Conservation (phyloP, 805 yeast species). For the Metahyphopichia silvanorum region DNA sequence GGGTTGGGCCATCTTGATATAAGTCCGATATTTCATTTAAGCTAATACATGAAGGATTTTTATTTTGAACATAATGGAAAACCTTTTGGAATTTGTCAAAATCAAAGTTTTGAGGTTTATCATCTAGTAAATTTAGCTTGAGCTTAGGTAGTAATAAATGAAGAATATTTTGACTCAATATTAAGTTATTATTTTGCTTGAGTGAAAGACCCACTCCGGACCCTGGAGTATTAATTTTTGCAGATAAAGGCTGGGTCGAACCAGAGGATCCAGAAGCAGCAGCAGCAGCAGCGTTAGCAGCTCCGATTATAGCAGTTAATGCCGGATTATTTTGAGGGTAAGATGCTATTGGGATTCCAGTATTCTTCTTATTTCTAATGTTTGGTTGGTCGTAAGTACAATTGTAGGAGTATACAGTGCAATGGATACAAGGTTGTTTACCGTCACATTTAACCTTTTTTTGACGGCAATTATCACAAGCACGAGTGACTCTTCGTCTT, state of each 20-base stretch:
- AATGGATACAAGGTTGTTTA: constrained; percentile 72
- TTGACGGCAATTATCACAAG: constrained; percentile 72
- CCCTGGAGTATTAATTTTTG: neutral
- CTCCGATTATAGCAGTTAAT: constrained; percentile 13
- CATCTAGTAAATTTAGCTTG: constrained; percentile 31
- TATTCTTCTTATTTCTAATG: constrained; percentile 45
- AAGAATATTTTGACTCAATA: constrained; percentile 31
- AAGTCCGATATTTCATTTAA: constrained; percentile 26
- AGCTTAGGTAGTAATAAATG: constrained; percentile 33
- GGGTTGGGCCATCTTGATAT: constrained; percentile 25
- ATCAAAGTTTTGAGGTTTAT: constrained; percentile 25
- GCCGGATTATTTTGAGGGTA: constrained; percentile 9
- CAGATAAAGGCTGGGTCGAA: neutral
- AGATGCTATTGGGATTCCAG: constrained; percentile 27
- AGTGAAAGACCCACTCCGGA: neutral
- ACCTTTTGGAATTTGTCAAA: constrained; percentile 30
- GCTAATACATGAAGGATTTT: constrained; percentile 11
- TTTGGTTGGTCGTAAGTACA: constrained; percentile 85
- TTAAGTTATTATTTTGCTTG: constrained; percentile 14
- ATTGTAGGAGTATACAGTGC: constrained; percentile 81
- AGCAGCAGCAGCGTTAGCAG: constrained; percentile 11
- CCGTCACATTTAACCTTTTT: constrained; percentile 83
- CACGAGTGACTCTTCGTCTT: constrained; percentile 65
- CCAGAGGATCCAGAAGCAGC: constrained; percentile 5
- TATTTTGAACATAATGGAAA: constrained; percentile 16